Base-by-base conservation (phyloP, 306 rosid genomes). In the Medicago lupulina region DNA sequence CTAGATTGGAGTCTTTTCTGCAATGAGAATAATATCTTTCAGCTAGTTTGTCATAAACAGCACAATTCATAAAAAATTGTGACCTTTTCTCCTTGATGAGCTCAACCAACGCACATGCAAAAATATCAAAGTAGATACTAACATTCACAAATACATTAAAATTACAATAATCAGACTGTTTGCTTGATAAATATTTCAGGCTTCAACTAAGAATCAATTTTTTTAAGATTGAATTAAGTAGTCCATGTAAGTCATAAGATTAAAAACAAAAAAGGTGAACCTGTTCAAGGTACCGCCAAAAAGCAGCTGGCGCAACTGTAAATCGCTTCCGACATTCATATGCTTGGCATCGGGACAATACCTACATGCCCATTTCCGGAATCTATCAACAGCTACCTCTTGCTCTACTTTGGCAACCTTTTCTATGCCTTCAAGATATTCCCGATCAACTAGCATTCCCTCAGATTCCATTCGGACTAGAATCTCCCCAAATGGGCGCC, bases 321-420 rank as follows among this genome's bases (percentile, higher is more conserved):
- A 78, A 82, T 94, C 98, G 66, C 98, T 94, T 80, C 98, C 97
- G 79, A 94, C 91, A 40, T 94, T 94, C 98, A 94, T 94, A 85
- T 88, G 76, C 74, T 85, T 87, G 77, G 98, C 97, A 84, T 91
- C 96, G 12, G 96, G 74, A 73, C 97, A 94, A 66, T 88, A 88
- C 82, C 71, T 84, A 58, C 89, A 83, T 11, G 98, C 98, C 98
- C 98, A 94, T 57, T 89, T 90, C 49, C 96, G 90, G 76, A 94
- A 94, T 83, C 93, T 87, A 80, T 84, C 91, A 58, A 18, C 86
- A 84, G 97, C 96, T 80, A 91, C 63, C 82, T 79, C 95, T 80
- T 94, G 95, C 83, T 94, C 97, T 15, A 64, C 87, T 85, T 77
- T 90, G 80, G 98, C 98, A 77, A 90, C 84, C 84, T 94, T 92